A percentile compares a stretch with the other conserved stretches of the same genome.
phyloP scores from a whole-genome alignment of 2,329 filamentous ascomycete species.

The Cordyceps javanica region DNA sequence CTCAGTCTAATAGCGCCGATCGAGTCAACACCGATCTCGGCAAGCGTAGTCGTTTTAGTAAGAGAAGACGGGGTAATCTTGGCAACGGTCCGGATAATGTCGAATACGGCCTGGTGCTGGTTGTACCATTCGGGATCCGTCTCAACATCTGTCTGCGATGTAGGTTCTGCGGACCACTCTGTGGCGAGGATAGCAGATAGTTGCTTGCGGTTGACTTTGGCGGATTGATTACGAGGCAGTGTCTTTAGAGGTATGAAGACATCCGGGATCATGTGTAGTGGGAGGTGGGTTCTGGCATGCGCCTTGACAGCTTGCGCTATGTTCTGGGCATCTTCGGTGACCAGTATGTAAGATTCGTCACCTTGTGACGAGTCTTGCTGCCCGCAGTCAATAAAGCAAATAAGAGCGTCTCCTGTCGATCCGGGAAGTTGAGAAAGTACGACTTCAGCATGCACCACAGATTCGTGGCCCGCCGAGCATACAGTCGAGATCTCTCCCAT shows the following conservation, averaged over 20 bases:
- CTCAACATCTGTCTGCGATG: neutral
- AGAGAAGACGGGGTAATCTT: neutral
- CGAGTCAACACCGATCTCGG: neutral
- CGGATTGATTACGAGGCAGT: neutral
- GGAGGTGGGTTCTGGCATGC: conserved; percentile 1
- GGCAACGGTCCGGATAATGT: neutral
- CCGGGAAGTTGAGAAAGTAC: neutral
- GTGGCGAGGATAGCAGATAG: neutral
- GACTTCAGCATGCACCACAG: neutral
- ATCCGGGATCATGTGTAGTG: conserved; percentile 1
- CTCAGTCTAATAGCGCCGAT: neutral
- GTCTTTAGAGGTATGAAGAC: neutral
- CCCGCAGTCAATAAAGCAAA: conserved; percentile 3
- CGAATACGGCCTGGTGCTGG: neutral
- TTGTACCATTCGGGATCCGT: neutral
- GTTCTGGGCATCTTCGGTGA: neutral
- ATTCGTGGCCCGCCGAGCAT: neutral
- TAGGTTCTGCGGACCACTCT: neutral
- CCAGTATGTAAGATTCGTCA: neutral
- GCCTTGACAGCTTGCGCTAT: neutral
- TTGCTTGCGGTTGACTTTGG: neutral
- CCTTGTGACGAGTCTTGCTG: neutral
- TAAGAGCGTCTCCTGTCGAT: neutral
- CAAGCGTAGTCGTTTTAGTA: neutral
- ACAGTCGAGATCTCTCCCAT: conserved; percentile 3